These are phyloP conservation scores for Microascus cirrosus DNA, from an alignment of 2,329 filamentous ascomycete species.

Conservation along the genomic window DNA sequence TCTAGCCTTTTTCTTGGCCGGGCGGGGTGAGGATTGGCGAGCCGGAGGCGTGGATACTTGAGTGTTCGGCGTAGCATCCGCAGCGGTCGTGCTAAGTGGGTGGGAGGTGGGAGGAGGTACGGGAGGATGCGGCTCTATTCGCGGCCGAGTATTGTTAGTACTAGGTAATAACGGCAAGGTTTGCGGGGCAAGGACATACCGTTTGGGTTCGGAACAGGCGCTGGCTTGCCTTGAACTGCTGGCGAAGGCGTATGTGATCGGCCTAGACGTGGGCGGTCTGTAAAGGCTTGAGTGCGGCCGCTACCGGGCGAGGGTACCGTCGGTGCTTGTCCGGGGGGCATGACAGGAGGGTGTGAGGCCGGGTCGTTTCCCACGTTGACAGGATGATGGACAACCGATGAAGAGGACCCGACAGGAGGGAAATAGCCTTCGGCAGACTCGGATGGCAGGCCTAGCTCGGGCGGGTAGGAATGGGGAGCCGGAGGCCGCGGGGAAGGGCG, in stretches of 20 bases:
- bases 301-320: slow-evolving; percentile 76
- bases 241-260: slow-evolving; percentile 1
- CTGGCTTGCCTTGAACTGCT: neutral
- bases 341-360: slow-evolving; percentile 33
- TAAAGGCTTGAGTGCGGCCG: neutral
- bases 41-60: slow-evolving; percentile 20
- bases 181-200: neutral
- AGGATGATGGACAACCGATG: slow-evolving; percentile 25
- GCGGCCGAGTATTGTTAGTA: neutral
- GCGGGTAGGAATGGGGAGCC: slow-evolving; percentile 23
- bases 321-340: slow-evolving; percentile 71
- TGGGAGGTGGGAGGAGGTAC: neutral
- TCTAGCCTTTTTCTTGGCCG: slow-evolving; percentile 30
- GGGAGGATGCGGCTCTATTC: neutral
- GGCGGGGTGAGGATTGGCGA: slow-evolving; percentile 6
- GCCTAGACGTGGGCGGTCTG: neutral
- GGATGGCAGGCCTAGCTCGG: slow-evolving; percentile 53
- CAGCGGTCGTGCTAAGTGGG: neutral
- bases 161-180: neutral
- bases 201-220: neutral
- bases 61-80: slow-evolving; percentile 1
- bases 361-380: slow-evolving; percentile 9
- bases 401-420: slow-evolving; percentile 41
- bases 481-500: slow-evolving; percentile 61
- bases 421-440: slow-evolving; percentile 76